A percentile compares a stretch with the other conserved stretches of the same genome.
Evolutionary conservation across 805 yeast genomes (phyloP).

Genomic region (Starmerella bombi): DNA sequence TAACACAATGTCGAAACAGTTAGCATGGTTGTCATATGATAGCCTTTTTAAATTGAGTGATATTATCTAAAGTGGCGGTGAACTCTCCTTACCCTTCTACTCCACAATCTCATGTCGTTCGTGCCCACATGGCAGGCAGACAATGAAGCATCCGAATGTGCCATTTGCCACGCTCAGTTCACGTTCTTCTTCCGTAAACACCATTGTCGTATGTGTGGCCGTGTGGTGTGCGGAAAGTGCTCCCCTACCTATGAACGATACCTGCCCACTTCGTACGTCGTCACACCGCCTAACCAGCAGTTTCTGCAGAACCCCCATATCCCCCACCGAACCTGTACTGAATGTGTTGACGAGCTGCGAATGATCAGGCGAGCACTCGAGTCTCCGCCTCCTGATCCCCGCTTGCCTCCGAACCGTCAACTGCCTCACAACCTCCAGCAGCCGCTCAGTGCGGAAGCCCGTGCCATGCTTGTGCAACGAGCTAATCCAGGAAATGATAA

Average conservation of each 20-base stretch:
- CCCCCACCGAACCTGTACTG: slow-evolving; percentile 62
- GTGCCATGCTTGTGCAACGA: slow-evolving; percentile 20
- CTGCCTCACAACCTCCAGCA: slow-evolving; percentile 1
- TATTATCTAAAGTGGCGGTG: no score
- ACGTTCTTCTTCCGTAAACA: slow-evolving; percentile 59
- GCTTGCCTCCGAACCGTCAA: neutral
- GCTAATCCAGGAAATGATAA: slow-evolving; percentile 17
- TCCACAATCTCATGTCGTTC: neutral
- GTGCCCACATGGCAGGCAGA: slow-evolving; percentile 63
- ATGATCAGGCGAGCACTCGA: slow-evolving; percentile 35
- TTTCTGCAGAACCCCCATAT: slow-evolving; percentile 39
- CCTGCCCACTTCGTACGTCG: slow-evolving; percentile 47
- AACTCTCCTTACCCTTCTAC: no score
- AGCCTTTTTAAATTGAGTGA: no score
- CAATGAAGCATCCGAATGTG: slow-evolving; percentile 38
- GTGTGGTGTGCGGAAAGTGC: slow-evolving; percentile 61
- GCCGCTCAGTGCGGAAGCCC: slow-evolving; percentile 1
- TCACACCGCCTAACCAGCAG: slow-evolving; percentile 38
- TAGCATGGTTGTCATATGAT: no score
- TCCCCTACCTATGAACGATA: slow-evolving; percentile 42
- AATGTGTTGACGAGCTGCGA: slow-evolving; percentile 50
- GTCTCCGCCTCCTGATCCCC: slow-evolving; percentile 7
- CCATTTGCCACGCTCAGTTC: slow-evolving; percentile 40
- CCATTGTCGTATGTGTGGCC: slow-evolving; percentile 68
- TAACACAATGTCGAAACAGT: no score